These are phyloP conservation scores for Strombidium stylifer DNA, from an alignment of 73 alveolate species.

Conservation along the genomic window DNA sequence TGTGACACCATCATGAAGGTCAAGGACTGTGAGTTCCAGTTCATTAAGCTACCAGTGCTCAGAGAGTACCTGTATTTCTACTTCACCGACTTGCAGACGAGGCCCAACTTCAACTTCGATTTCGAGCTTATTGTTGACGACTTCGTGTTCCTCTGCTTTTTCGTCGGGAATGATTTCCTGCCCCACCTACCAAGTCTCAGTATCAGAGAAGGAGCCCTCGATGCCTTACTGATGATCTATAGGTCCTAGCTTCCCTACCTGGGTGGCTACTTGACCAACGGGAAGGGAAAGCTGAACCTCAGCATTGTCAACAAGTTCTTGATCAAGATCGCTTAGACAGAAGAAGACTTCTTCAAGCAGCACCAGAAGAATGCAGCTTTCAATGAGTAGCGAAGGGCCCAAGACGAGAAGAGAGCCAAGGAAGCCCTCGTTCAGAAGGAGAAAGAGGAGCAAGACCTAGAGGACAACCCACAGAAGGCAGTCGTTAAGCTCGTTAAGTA, in stretches of 20 bases:
- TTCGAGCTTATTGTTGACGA: constrained; percentile 97
- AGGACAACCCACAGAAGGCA: background rate
- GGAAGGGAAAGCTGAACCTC: constrained; percentile 64
- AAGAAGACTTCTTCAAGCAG: constrained; percentile 78
- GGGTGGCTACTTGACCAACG: constrained; percentile 81
- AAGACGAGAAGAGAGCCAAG: background rate
- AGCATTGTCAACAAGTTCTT: constrained; percentile 65
- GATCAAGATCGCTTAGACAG: constrained; percentile 67
- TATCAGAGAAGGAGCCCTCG: constrained; percentile 99
- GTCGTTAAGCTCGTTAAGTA: background rate
- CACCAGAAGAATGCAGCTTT: constrained; percentile 56
- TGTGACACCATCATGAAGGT: background rate
- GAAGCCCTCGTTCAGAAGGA: background rate
- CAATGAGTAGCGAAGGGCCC: background rate
- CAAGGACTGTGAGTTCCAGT: constrained; percentile 64
- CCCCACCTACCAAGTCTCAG: constrained; percentile 99
- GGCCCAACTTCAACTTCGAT: constrained; percentile 56
- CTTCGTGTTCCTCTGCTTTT: constrained; percentile 98
- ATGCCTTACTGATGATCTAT: constrained; percentile 92
- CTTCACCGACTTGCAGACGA: constrained; percentile 52
- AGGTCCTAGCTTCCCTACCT: constrained; percentile 69
- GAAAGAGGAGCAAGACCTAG: background rate
- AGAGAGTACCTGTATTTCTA: constrained; percentile 92
- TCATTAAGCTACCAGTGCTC: constrained; percentile 76
- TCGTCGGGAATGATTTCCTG: constrained; percentile 99